Evolutionary conservation across 2,329 filamentous ascomycete genomes (phyloP), one percentile per base, ranked within the genome.

Genomic region (Diaporthe vexans): DNA sequence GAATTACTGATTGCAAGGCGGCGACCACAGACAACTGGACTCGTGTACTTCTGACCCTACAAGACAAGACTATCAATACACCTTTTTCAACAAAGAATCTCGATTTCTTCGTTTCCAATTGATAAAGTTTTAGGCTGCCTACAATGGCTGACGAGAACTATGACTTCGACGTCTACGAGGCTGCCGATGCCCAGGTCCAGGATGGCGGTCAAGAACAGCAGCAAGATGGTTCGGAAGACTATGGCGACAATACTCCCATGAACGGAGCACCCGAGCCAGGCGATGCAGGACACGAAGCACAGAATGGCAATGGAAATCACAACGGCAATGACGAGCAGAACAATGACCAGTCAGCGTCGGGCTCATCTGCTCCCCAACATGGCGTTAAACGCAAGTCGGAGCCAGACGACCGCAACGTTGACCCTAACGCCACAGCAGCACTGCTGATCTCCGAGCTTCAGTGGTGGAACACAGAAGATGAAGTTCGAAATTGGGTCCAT

Each of bases 391-490:
- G 90, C 73, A 92, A 92, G 81, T 87, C 88, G 71, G 88, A 86
- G 13, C 89, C 89, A 3, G 90, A 91, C 74, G 89, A 91, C 37
- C 81, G 90, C 33, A 88, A 88, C 5, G 86, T 91, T 67, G 91
- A 93, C 76, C 86, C 88, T 2, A 86, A 86, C 73, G 90, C 91
- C 2, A 92, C 90, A 1, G 87, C 91, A 33, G 95, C 95, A 0
- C 85, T 98, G 40, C 91, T 97, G 82, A 91, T 98, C 71, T 95
- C 94, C 3, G 97, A 98, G 67, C 87, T 99, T 13, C 94, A 94
- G 82, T 99, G 97, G 97, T 98, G 96, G 96, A 95, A 92, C 40
- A 97, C 94, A 3, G 97, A 99, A 81, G 97, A 99, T 80, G 95
- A 98, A 79, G 91, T 99, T 73, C 93, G 97, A 71, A 94, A 93